phyloP scores from a whole-genome alignment of 2,329 filamentous ascomycete species.

The Lachnellula occidentalis region DNA sequence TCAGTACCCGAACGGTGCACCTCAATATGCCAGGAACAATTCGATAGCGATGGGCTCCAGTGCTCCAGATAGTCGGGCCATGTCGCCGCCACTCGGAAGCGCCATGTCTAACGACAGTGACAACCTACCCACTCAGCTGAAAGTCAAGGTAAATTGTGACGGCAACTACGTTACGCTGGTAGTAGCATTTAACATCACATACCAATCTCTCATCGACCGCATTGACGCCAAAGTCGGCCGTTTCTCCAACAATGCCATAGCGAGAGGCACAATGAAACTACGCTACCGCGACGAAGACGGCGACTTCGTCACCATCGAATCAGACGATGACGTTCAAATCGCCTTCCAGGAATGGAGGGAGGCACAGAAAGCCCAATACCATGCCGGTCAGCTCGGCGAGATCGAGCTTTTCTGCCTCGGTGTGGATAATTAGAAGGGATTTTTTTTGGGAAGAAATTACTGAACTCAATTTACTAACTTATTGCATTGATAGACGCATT shows the following conservation, averaged over 20 bases:
- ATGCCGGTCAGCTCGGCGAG: conserved; percentile 71
- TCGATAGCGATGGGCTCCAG: conserved; percentile 26
- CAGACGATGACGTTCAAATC: conserved; percentile 92
- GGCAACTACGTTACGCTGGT: conserved; percentile 93
- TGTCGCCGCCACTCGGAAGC: conserved; percentile 40
- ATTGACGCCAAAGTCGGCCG: conserved; percentile 92
- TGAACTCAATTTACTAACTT: conserved; percentile 1
- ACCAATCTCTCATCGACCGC: conserved; percentile 86
- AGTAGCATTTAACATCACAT: conserved; percentile 90
- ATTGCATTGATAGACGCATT: background rate
- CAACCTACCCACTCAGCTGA: conserved; percentile 67
- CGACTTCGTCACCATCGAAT: conserved; percentile 88
- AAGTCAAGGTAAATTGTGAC: conserved; percentile 91
- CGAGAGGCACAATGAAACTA: conserved; percentile 74
- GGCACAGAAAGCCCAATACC: conserved; percentile 55
- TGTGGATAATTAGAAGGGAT: conserved; percentile 24
- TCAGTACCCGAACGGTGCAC: conserved; percentile 31
- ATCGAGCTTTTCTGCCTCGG: conserved; percentile 80
- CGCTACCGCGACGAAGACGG: conserved; percentile 90
- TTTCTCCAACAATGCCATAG: conserved; percentile 79
- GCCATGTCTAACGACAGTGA: conserved; percentile 38
- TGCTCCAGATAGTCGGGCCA: conserved; percentile 33
- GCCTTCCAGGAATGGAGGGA: conserved; percentile 94
- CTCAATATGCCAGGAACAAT: conserved; percentile 31
- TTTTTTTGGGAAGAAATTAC: conserved; percentile 3